phyloP scores from a whole-genome alignment of 2,329 filamentous ascomycete species.

The Pseudogymnoascus sp. region DNA sequence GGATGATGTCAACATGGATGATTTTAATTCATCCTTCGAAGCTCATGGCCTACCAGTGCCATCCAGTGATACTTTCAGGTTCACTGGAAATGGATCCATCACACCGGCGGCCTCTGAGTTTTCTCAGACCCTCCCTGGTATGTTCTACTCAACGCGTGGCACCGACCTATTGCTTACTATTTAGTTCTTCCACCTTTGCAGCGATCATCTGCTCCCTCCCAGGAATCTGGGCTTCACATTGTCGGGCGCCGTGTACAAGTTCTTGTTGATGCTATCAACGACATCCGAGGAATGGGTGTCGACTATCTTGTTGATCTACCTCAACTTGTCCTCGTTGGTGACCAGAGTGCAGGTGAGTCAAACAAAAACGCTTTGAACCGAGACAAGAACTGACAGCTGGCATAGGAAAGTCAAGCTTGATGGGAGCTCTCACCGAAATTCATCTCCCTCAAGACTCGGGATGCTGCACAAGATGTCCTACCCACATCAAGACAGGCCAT shows the following conservation, averaged over 20 bases:
- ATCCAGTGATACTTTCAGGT: neutral
- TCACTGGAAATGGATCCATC: neutral
- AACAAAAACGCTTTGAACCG: neutral
- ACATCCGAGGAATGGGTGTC: conserved; percentile 67
- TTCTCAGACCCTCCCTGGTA: conserved; percentile 5
- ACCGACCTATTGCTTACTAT: neutral
- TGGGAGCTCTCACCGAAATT: conserved; percentile 61
- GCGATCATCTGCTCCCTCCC: conserved; percentile 14
- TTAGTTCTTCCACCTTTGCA: neutral
- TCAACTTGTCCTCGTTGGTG: conserved; percentile 75
- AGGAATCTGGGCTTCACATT: conserved; percentile 38
- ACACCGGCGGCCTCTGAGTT: neutral
- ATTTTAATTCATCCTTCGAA: neutral
- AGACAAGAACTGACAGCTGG: neutral
- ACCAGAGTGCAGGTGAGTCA: conserved; percentile 64
- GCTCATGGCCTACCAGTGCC: neutral
- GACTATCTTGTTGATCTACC: conserved; percentile 62
- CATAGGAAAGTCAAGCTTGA: conserved; percentile 60
- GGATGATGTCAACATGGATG: neutral
- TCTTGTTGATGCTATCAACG: conserved; percentile 59
- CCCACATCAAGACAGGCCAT: conserved; percentile 58
- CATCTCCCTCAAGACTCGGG: conserved; percentile 64
- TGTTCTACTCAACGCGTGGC: neutral
- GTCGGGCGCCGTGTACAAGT: conserved; percentile 60
- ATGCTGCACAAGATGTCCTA: conserved; percentile 73